Base-by-base conservation (phyloP, 179 eudicot genomes). In the Pouteria campechiana region DNA sequence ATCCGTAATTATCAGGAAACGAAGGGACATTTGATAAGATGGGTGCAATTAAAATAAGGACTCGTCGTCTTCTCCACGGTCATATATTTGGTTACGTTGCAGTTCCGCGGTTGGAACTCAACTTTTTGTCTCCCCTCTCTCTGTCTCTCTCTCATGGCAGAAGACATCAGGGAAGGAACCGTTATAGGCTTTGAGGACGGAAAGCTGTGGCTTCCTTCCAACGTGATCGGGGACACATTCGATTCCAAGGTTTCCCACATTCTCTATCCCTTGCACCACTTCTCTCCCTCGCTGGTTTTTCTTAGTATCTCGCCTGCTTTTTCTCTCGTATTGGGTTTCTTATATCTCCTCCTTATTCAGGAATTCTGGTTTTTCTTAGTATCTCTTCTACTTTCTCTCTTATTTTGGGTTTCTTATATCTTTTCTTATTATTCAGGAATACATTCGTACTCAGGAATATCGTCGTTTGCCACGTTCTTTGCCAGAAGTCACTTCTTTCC, bases 91-190 rank as follows among this genome's bases (percentile, higher is more conserved):
- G 83, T 59, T 76, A 56, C 24, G 67, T 64, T 69, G 72, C 79
- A 70, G 85, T 79, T 74, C 64, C 54, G 58, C 54, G 62, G 80
- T 77, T 63, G 84, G 79, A 52, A 50, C 60, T 48, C 45, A 48
- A 52, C 64, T 12, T 25, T 25, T 19, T 23, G 48, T 43, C 52
- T 41, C 37, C 32, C 15, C 18, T 17, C 48, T 54, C 40, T 36
- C 63, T 48, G 32, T 49, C 44, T 46, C 46, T 32, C 21, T n/a
- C 31, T 17, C 52, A 73, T 70, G 85, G 80, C 70, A 8, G 65
- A 49, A 28, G 46, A 44, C 17, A 45, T 41, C 6, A 6, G 19
- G 25, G 65, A 41, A 29, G n/a, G n/a, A n/a, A n/a, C n/a, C n/a
- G n/a, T n/a, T n/a, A 39, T 60, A 19, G 76, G 57, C 24, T 48